Base-by-base conservation (phyloP, 345 rosid genomes). In the Rhodamnia argentea region DNA sequence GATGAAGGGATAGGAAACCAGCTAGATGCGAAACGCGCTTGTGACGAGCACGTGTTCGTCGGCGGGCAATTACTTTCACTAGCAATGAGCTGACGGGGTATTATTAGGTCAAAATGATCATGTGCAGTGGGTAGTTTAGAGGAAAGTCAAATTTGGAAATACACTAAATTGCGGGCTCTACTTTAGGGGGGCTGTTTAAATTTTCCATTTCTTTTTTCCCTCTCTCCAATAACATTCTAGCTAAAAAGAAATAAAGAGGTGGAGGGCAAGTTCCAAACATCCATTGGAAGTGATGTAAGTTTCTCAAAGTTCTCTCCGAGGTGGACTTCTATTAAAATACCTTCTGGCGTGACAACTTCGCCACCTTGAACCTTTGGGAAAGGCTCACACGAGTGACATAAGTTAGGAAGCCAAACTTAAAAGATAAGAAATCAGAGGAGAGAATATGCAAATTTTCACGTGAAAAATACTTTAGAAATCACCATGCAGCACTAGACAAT, bases 21-120 rank as follows among this genome's bases (percentile, higher is more conserved):
- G 13, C 1, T 60, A 60, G 40, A 60, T 27, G 20, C 4, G 29
- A 27, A 60, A 27, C 0, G 1, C 1, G 1, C 2, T 27, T 7
- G 1, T 60, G 74, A 60, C 2, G 20, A 27, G 10, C 20, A 60
- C 5, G 20, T 27, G 16, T 5, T 14, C 29, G 14, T 27, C 15
- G 37, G 20, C 10, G 0, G 20, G 40, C 1, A 14, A 27, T 60
- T 60, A 6, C 1, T 60, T 60, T 27, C 74, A 27, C 40, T 0
- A 0, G 40, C 27, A 37, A 27, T 27, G 74, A 60, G 40, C 27
- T 27, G 10, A 60, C 15, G 74, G 23, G 57, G 40, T 9, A 47
- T 14, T 60, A 60, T 60, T 6, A 60, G 37, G 74, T 14, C 20
- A 27, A 27, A 27, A 60, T 27, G 74, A 60, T 60, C 40, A 60